Percentiles rank a stretch among this genome's conserved stretches.
These are phyloP conservation scores for Cupressus sempervirens DNA, from an alignment of 75 land plant species.

Conservation along the genomic window DNA sequence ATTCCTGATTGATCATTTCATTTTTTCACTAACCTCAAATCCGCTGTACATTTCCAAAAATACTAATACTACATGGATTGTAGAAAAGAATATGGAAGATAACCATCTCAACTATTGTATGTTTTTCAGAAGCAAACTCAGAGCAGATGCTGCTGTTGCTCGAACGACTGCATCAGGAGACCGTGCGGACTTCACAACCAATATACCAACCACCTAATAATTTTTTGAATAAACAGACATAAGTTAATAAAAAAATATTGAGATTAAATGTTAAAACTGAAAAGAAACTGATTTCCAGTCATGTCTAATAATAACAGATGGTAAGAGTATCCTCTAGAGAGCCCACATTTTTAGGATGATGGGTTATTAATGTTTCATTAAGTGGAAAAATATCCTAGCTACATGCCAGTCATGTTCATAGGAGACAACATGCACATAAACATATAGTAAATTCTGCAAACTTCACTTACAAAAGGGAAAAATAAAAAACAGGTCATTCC, in stretches of 20 bases:
- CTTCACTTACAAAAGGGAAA: no score
- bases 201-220: conserved; percentile 61
- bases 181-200: conserved; percentile 56
- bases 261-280: neutral
- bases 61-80: neutral
- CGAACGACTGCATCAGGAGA: conserved; percentile 79
- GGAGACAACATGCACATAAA: no score
- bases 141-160: conserved; percentile 65
- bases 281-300: neutral
- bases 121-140: conserved; percentile 61
- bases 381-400: no score
- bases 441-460: no score
- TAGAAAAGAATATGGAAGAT: neutral
- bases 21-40: neutral
- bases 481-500: no score
- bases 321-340: no score
- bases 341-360: no score
- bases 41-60: neutral
- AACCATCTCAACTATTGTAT: conserved; percentile 30
- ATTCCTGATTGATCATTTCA: neutral
- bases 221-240: neutral
- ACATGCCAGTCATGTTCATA: no score
- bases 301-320: no score
- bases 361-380: no score
- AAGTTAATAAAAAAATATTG: neutral